Percentiles rank a stretch among this genome's conserved stretches.
Conservation (phyloP, 306 rosid genomes). For the Comarum palustre region DNA sequence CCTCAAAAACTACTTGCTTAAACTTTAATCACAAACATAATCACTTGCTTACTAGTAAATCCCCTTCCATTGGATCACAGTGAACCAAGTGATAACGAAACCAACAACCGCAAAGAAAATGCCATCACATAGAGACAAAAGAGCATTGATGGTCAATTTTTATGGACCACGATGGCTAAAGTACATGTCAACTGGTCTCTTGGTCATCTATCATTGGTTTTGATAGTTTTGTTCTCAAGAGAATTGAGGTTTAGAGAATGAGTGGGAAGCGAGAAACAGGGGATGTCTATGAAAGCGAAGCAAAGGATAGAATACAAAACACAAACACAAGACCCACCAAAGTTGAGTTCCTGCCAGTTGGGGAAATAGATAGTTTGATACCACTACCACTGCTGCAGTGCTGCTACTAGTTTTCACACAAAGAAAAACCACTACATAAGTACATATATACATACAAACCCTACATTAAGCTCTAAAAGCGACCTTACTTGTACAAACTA, state of each 20-base stretch:
- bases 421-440: background rate
- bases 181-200: background rate
- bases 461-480: background rate
- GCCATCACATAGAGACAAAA: background rate
- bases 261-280: background rate
- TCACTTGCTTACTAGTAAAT: background rate
- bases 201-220: background rate
- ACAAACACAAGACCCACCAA: slow-evolving; percentile 19
- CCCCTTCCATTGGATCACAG: background rate
- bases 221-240: background rate
- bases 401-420: background rate
- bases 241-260: background rate
- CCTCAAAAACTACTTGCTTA: background rate
- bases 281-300: slow-evolving; percentile 5
- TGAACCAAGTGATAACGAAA: background rate
- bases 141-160: background rate
- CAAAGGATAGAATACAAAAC: slow-evolving; percentile 10
- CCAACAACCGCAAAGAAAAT: background rate
- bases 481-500: background rate
- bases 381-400: background rate
- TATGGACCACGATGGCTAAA: background rate
- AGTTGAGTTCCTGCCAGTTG: slow-evolving; percentile 15
- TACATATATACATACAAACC: background rate
- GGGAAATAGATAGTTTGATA: slow-evolving; percentile 31
- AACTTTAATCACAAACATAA: background rate